Evolutionary conservation across 2,329 filamentous ascomycete genomes (phyloP).

Genomic region (Dactylella cylindrospora): DNA sequence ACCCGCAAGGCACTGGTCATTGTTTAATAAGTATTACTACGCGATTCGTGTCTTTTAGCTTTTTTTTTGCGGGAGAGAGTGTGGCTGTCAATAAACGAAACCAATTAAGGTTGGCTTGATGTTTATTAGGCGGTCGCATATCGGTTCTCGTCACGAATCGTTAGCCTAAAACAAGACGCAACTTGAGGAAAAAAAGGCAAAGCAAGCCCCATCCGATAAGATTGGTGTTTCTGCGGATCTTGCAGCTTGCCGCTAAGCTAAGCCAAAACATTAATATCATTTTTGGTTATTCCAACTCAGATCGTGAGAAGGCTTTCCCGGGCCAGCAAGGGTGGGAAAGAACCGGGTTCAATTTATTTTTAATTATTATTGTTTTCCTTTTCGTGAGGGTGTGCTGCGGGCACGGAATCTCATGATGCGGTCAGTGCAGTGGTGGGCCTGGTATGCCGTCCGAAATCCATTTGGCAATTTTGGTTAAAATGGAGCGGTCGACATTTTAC

Average conservation of each 20-base stretch:
- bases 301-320: no score
- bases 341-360: no score
- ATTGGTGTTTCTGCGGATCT: constrained; percentile 39
- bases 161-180: no score
- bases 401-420: constrained; percentile 27
- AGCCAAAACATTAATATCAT: constrained; percentile 3
- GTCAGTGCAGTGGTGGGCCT: constrained; percentile 36
- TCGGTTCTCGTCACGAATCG: constrained; percentile 18
- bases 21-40: no score
- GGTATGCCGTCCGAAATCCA: constrained; percentile 39
- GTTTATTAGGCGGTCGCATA: constrained; percentile 9
- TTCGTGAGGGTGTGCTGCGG: neutral
- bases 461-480: no score
- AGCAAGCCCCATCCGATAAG: constrained; percentile 44
- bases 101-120: constrained; percentile 2
- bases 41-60: neutral
- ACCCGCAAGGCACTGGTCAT: constrained; percentile 41
- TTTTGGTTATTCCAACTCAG: constrained; percentile 5
- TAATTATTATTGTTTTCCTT: no score
- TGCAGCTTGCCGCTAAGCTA: constrained; percentile 33
- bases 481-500: no score
- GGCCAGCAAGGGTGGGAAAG: no score
- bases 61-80: constrained; percentile 18
- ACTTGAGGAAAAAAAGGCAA: no score
- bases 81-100: no score